Conservation (phyloP, 1,139 yeast species). For the Taphrina betulina region DNA sequence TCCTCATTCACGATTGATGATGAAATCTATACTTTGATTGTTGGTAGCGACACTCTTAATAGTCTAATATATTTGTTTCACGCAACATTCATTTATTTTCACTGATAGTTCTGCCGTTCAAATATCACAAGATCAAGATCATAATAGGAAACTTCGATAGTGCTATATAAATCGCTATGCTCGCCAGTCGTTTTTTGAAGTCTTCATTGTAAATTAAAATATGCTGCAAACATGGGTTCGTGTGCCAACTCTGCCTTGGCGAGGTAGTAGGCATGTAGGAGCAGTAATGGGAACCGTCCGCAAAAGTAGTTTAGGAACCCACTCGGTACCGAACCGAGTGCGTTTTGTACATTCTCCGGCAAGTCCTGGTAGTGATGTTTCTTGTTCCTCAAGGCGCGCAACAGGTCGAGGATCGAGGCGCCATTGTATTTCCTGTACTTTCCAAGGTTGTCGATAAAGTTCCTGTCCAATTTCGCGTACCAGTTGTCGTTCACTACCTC, state of each 20-base stretch:
- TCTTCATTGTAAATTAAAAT: slow-evolving; percentile 2
- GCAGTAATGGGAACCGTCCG: slow-evolving; percentile 68
- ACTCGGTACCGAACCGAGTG: slow-evolving; percentile 77
- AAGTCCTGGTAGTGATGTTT: slow-evolving; percentile 75
- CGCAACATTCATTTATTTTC: too few species aligned
- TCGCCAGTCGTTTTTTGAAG: too few species aligned
- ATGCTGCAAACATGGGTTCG: slow-evolving; percentile 23
- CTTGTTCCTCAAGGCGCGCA: slow-evolving; percentile 87
- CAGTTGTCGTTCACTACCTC: slow-evolving; percentile 67
- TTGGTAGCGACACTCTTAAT: too few species aligned
- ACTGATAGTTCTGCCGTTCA: too few species aligned
- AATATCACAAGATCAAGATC: too few species aligned
- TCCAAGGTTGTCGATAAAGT: slow-evolving; percentile 78
- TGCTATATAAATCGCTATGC: too few species aligned
- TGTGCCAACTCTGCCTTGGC: slow-evolving; percentile 44
- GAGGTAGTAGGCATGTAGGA: slow-evolving; percentile 72
- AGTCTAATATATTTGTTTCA: too few species aligned
- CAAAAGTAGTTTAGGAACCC: slow-evolving; percentile 80
- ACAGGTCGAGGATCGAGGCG: slow-evolving; percentile 72
- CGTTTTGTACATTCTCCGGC: slow-evolving; percentile 55
- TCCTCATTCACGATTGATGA: too few species aligned
- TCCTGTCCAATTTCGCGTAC: slow-evolving; percentile 68
- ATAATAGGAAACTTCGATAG: too few species aligned
- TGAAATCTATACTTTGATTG: too few species aligned
- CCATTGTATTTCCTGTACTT: slow-evolving; percentile 85